A percentile compares a stretch with the other conserved stretches of the same genome.
Evolutionary conservation across 371 early-diverging fungal genomes (phyloP).

Genomic region (Syncephalastrum racemosum): DNA sequence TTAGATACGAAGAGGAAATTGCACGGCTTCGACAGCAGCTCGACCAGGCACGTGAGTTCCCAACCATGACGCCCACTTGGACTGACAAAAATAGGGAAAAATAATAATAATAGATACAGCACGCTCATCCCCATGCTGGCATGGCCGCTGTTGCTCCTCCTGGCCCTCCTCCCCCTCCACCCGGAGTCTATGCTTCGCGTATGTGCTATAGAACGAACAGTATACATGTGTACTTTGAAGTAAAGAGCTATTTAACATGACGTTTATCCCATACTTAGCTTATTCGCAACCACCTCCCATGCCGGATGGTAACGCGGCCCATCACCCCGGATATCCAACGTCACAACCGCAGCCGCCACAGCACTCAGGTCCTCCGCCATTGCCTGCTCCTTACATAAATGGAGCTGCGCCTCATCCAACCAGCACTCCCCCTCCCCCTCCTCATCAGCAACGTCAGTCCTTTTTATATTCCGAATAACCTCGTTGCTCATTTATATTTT

Average conservation of each 20-base stretch:
- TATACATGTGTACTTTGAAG: neutral
- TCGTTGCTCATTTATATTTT: neutral
- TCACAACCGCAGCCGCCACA: conserved; percentile 7
- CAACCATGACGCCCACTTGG: no score
- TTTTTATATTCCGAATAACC: neutral
- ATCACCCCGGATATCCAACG: neutral
- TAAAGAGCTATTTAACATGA: no score
- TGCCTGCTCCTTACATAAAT: conserved; percentile 37
- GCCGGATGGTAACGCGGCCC: no score
- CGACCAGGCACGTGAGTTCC: conserved; percentile 29
- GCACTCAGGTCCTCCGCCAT: conserved; percentile 13
- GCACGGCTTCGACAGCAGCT: conserved; percentile 41
- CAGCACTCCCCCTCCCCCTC: conserved; percentile 31
- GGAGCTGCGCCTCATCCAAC: conserved; percentile 41
- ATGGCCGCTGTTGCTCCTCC: no score
- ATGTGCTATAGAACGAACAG: neutral
- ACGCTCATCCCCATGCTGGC: neutral
- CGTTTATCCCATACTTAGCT: no score
- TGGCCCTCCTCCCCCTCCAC: no score
- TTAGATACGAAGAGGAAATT: conserved; percentile 55
- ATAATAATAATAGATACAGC: neutral
- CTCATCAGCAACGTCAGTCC: conserved; percentile 1
- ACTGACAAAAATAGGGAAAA: no score
- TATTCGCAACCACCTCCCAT: no score
- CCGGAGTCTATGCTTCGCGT: neutral